phyloP scores from a whole-genome alignment of 1,284 basidiomycete species.

The Cryptococcus hybrid region DNA sequence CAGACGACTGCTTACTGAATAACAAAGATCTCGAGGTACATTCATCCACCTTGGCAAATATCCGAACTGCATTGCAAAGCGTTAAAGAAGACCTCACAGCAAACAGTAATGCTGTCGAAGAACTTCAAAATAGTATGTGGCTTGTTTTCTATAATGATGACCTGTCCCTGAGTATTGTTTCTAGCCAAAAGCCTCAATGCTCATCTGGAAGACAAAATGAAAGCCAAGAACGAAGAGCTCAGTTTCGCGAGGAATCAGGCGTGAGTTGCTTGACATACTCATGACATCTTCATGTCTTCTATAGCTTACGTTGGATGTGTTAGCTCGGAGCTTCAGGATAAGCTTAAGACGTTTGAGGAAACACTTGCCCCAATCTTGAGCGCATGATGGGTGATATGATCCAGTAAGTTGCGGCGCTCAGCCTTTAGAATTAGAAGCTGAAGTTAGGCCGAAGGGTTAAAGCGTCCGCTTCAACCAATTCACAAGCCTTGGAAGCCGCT shows the following conservation, averaged over 20 bases:
- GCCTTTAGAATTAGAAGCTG: not conserved
- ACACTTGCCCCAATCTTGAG: not conserved
- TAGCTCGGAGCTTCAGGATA: not conserved
- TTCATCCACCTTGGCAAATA: not conserved
- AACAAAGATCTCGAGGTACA: not conserved
- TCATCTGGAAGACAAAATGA: not conserved
- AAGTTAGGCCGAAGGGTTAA: not conserved
- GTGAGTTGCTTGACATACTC: not conserved
- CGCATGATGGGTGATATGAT: not conserved
- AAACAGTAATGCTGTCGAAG: not conserved
- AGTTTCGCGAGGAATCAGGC: not conserved
- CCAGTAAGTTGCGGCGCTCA: not conserved
- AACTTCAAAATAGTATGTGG: slow-evolving; percentile 2
- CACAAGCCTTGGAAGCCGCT: not conserved
- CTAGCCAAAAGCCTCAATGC: slow-evolving; percentile 1
- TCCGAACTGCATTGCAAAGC: not conserved
- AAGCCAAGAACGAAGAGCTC: not conserved
- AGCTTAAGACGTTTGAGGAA: not conserved
- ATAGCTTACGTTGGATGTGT: not conserved
- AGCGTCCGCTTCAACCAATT: not conserved
- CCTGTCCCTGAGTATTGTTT: not conserved
- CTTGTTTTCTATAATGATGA: too few relatives aligned
- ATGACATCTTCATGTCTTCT: not conserved
- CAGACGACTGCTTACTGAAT: not conserved
- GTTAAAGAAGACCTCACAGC: not conserved